Percentiles rank a stretch among this genome's conserved stretches.
These are phyloP conservation scores for Trichophaea hybrida DNA, from an alignment of 2,329 filamentous ascomycete species.

Conservation along the genomic window DNA sequence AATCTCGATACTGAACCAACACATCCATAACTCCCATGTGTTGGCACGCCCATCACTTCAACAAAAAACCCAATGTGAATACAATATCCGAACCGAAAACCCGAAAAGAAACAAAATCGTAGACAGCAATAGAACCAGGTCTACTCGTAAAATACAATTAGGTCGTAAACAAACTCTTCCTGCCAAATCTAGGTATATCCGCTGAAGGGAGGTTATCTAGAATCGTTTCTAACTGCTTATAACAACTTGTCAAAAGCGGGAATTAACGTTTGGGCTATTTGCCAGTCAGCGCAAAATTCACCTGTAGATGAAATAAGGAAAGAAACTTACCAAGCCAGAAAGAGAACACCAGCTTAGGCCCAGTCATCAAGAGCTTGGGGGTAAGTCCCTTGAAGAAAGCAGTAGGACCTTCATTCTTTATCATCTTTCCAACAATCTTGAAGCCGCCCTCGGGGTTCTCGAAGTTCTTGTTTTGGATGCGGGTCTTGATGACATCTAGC, in stretches of 20 bases:
- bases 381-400: conserved; percentile 97
- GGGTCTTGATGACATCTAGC: conserved; percentile 93
- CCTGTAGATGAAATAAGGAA: background rate
- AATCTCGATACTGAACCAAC: background rate
- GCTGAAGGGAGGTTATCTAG: background rate
- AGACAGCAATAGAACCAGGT: background rate
- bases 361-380: conserved; percentile 97
- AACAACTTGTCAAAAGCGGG: conserved; percentile 64
- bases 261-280: conserved; percentile 76
- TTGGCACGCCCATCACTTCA: background rate
- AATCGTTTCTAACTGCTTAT: background rate
- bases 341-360: conserved; percentile 95
- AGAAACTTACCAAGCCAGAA: conserved; percentile 64
- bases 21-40: background rate
- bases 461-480: conserved; percentile 97
- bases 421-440: conserved; percentile 83
- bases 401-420: conserved; percentile 62
- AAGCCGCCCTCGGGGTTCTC: conserved; percentile 93
- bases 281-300: background rate
- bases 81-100: background rate
- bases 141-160: conserved; percentile 3
- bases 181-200: conserved; percentile 1
- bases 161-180: background rate
- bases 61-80: background rate
- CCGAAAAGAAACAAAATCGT: background rate